phyloP scores from a whole-genome alignment of 495 filamentous ascomycete species.

The Xylaria bambusicola region DNA sequence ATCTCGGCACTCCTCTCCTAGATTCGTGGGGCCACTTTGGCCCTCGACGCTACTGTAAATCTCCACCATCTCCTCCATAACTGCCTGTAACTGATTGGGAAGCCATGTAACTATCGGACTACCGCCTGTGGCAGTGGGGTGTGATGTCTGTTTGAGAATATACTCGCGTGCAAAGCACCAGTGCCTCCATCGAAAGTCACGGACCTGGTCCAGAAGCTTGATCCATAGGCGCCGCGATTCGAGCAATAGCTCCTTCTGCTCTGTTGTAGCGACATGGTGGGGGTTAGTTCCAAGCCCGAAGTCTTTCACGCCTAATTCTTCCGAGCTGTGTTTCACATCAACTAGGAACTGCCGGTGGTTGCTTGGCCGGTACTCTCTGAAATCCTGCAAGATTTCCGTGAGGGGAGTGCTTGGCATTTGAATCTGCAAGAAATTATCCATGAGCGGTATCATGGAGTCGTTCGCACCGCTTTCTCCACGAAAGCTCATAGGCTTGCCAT shows the following conservation, averaged over 20 bases:
- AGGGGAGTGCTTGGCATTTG: constrained; percentile 81
- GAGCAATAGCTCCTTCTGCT: constrained; percentile 22
- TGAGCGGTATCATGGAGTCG: constrained; percentile 82
- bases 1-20: constrained; percentile 42
- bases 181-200: constrained; percentile 90
- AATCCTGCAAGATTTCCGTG: constrained; percentile 81
- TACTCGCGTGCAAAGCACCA: constrained; percentile 97
- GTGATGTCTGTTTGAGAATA: constrained; percentile 77
- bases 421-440: constrained; percentile 79
- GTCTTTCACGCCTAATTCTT: constrained; percentile 57
- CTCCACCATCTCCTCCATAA: constrained; percentile 72
- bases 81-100: constrained; percentile 78
- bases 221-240: constrained; percentile 64
- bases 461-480: constrained; percentile 89
- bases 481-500: constrained; percentile 67
- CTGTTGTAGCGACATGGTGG: constrained; percentile 29
- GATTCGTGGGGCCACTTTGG: constrained; percentile 30
- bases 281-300: constrained; percentile 60
- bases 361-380: constrained; percentile 78
- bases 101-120: constrained; percentile 92
- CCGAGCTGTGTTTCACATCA: constrained; percentile 61
- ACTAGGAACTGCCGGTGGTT: constrained; percentile 84
- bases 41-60: constrained; percentile 57
- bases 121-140: constrained; percentile 87
- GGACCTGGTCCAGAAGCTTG: constrained; percentile 74